A percentile compares a stretch with the other conserved stretches of the same genome.
Evolutionary conservation across 352 stramenopile genomes (phyloP).

Genomic region (Aphanomyces cochlioides): DNA sequence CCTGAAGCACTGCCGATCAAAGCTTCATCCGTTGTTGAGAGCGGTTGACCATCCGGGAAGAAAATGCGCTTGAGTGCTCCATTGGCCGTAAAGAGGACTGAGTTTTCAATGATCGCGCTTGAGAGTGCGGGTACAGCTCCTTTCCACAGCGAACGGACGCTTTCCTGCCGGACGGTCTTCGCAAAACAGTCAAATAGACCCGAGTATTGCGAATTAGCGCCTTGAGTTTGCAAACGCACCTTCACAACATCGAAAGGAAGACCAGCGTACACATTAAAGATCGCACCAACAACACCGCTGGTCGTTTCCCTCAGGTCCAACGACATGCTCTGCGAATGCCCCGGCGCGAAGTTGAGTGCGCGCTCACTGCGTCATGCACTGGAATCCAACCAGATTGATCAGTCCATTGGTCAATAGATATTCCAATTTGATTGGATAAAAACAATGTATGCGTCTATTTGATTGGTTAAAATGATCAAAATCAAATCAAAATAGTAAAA

Average conservation of each 20-base stretch:
- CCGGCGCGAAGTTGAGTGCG: too few species aligned
- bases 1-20: conserved; percentile 75
- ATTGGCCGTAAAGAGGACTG: conserved; percentile 86
- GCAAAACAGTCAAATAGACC: conserved; percentile 62
- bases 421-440: too few species aligned
- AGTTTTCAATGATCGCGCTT: conserved; percentile 87
- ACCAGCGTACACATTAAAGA: conserved; percentile 78
- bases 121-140: conserved; percentile 81
- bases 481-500: too few species aligned
- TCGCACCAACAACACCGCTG: conserved; percentile 67
- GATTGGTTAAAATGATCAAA: too few species aligned
- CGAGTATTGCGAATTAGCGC: conserved; percentile 49
- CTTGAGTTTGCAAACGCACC: conserved; percentile 78
- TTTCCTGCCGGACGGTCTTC: conserved; percentile 70
- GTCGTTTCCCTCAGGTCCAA: conserved; percentile 72
- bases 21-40: conserved; percentile 78
- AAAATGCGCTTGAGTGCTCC: conserved; percentile 68
- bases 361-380: too few species aligned
- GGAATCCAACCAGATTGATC: too few species aligned
- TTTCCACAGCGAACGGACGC: conserved; percentile 77
- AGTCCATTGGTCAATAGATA: too few species aligned
- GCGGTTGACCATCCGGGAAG: conserved; percentile 36
- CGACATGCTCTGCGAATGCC: conserved; percentile 22
- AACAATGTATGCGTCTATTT: too few species aligned
- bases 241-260: conserved; percentile 89